Evolutionary conservation across 441 rosid genomes (phyloP).

Genomic region (Macaranga tanarius): DNA sequence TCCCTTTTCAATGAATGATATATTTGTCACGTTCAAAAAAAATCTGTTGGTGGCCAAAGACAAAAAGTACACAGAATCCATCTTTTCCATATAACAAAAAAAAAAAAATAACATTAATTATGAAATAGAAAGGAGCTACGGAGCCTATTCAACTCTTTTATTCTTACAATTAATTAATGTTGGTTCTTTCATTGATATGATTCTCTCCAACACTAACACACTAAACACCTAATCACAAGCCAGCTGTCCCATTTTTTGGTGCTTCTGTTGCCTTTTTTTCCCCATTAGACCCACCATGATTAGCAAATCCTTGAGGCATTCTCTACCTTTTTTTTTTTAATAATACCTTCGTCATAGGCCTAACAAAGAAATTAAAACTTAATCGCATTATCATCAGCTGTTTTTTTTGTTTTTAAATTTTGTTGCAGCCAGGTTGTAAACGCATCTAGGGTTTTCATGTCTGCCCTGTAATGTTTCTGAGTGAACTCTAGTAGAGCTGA

Average conservation of each 20-base stretch:
- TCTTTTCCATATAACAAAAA: background rate
- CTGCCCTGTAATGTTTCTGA: constrained; percentile 92
- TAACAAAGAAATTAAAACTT: background rate
- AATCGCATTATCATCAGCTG: background rate
- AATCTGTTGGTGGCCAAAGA: constrained; percentile 6
- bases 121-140: background rate
- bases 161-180: constrained; percentile 23
- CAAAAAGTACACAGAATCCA: constrained; percentile 1
- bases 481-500: constrained; percentile 73
- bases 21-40: no score
- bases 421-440: constrained; percentile 72
- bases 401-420: constrained; percentile 12
- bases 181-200: constrained; percentile 18
- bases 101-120: background rate
- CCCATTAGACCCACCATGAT: constrained; percentile 9
- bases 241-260: constrained; percentile 23
- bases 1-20: no score
- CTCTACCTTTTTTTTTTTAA: no score
- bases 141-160: constrained; percentile 21
- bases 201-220: constrained; percentile 29
- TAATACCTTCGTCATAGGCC: background rate
- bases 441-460: constrained; percentile 76
- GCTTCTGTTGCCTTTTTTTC: constrained; percentile 29
- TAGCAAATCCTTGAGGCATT: background rate
- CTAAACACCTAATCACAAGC: constrained; percentile 18